Percentiles rank a stretch among this genome's conserved stretches.
Evolutionary conservation across 768 basidiomycete genomes (phyloP).

Genomic region (Tricholoma bakamatsutake): DNA sequence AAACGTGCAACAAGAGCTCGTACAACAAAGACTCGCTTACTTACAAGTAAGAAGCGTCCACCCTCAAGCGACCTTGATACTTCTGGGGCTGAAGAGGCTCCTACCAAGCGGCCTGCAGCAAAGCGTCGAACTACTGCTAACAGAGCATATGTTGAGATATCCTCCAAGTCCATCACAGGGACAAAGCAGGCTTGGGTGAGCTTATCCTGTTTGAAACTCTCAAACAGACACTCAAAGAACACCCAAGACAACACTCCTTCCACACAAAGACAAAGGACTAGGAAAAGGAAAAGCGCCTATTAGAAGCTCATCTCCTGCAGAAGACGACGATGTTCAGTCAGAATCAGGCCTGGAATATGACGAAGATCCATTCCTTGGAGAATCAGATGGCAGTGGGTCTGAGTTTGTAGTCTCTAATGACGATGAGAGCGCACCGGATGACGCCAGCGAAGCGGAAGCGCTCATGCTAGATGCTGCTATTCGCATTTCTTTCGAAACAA

Average conservation of each 20-base stretch:
- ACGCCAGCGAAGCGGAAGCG: constrained; percentile 35
- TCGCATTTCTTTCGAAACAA: constrained; percentile 40
- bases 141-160: constrained; percentile 30
- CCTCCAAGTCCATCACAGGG: constrained; percentile 12
- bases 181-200: constrained; percentile 21
- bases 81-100: constrained; percentile 16
- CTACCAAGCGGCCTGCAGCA: constrained; percentile 20
- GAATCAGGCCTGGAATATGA: constrained; percentile 36
- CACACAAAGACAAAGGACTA: constrained; percentile 29
- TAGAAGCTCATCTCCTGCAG: constrained; percentile 21
- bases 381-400: constrained; percentile 55
- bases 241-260: constrained; percentile 5
- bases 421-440: constrained; percentile 25
- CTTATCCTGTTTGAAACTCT: neutral
- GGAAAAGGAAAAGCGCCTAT: constrained; percentile 29
- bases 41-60: constrained; percentile 17
- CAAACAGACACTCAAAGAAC: neutral
- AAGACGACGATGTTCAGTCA: constrained; percentile 23
- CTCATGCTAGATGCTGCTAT: constrained; percentile 56
- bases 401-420: constrained; percentile 46
- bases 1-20: constrained; percentile 12
- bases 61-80: constrained; percentile 19
- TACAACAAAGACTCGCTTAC: constrained; percentile 12
- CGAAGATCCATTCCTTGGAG: constrained; percentile 33
- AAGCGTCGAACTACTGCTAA: constrained; percentile 32